A percentile compares a stretch with the other conserved stretches of the same genome.
Evolutionary conservation across 2,329 filamentous ascomycete species (phyloP).

Genomic region (Cryphonectria carpinicola): DNA sequence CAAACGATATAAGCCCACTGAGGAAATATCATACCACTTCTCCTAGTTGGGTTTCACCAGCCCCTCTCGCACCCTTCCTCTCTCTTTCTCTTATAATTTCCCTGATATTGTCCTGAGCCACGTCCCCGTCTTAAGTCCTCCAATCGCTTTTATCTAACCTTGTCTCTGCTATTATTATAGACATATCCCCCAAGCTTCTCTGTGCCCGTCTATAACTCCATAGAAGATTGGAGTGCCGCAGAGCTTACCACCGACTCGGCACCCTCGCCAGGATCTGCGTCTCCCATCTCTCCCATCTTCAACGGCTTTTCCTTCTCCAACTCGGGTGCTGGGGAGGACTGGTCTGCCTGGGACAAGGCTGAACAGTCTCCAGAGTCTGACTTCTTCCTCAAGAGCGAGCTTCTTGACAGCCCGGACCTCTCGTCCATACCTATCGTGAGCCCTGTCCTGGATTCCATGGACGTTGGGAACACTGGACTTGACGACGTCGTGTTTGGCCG

Average conservation of each 20-base stretch:
- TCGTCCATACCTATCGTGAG: conserved; percentile 36
- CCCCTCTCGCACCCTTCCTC: neutral
- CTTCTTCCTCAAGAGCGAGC: conserved; percentile 39
- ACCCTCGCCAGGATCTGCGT: conserved; percentile 38
- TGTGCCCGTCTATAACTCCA: conserved; percentile 32
- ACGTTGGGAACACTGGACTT: conserved; percentile 33
- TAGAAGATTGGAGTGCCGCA: conserved; percentile 37
- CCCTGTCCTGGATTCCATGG: conserved; percentile 42
- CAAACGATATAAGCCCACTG: conserved; percentile 16
- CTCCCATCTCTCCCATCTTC: conserved; percentile 38
- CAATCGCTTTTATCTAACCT: neutral
- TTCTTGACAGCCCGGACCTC: conserved; percentile 37
- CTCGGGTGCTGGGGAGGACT: conserved; percentile 35
- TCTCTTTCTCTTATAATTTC: neutral
- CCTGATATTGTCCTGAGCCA: neutral
- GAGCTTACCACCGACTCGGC: conserved; percentile 43
- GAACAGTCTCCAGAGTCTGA: conserved; percentile 37
- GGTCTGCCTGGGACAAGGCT: conserved; percentile 38
- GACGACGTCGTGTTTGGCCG: conserved; percentile 33
- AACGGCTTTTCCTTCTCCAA: conserved; percentile 38
- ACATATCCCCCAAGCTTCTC: conserved; percentile 17
- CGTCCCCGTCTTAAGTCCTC: neutral
- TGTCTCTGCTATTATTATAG: conserved; percentile 5
- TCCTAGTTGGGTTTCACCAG: neutral
- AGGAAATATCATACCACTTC: conserved; percentile 12